Conservation (phyloP, 805 yeast species). For the Pichia pseudocactophila region DNA sequence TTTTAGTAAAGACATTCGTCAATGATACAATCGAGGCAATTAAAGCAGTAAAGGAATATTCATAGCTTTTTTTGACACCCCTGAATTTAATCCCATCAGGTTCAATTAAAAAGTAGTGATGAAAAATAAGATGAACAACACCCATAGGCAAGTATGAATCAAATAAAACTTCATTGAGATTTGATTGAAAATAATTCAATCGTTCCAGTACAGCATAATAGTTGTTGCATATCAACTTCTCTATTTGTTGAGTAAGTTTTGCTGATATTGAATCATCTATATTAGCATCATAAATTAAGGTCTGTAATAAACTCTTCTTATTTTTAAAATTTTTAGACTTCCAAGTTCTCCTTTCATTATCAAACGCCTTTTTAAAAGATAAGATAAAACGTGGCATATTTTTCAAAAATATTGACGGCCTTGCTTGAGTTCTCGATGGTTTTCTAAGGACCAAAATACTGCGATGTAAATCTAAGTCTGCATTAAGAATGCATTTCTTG, state of each 20-base stretch:
- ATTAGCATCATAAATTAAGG: background rate
- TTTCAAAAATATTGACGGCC: background rate
- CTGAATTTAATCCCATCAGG: conserved; percentile 4
- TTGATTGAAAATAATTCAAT: conserved; percentile 10
- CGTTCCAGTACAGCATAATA: conserved; percentile 13
- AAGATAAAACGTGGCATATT: background rate
- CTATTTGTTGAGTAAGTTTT: background rate
- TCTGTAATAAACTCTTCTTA: background rate
- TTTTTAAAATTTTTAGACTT: conserved; percentile 1
- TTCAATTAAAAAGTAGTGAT: conserved; percentile 5
- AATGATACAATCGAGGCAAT: conserved; percentile 9
- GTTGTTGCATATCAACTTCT: conserved; percentile 1
- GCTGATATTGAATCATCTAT: background rate
- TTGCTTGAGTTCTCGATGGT: conserved; percentile 6
- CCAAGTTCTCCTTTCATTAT: conserved; percentile 5
- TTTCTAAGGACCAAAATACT: conserved; percentile 1
- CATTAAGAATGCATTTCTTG: conserved; percentile 1
- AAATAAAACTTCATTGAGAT: conserved; percentile 9
- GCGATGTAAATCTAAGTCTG: background rate
- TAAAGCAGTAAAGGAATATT: conserved; percentile 11
- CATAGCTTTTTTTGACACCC: conserved; percentile 5
- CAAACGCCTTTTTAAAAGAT: conserved; percentile 3
- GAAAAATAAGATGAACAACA: conserved; percentile 6
- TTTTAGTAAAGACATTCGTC: conserved; percentile 7
- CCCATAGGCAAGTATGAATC: conserved; percentile 10